Percentiles rank a stretch among this genome's conserved stretches.
phyloP scores from a whole-genome alignment of 352 stramenopile species.

The Blastocystis sp. region DNA sequence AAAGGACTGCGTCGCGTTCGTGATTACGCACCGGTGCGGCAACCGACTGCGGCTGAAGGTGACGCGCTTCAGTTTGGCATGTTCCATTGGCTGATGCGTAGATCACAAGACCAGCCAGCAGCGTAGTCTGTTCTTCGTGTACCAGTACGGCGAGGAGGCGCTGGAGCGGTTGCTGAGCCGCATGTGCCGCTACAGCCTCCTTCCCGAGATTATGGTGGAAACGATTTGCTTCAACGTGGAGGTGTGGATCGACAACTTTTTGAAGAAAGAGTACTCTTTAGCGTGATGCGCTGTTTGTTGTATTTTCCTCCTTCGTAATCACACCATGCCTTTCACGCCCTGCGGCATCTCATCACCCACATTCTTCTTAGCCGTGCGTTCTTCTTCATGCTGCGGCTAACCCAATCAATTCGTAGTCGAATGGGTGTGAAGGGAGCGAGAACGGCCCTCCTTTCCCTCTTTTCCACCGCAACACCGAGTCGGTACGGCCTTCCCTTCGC shows the following conservation, averaged over 20 bases:
- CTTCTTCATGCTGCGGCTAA: background rate
- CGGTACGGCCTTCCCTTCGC: conserved; percentile 69
- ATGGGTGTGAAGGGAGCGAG: background rate
- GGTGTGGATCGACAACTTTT: conserved; percentile 54
- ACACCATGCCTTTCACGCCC: too few relatives aligned
- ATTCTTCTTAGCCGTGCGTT: background rate
- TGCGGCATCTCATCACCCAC: too few relatives aligned
- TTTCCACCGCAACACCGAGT: background rate
- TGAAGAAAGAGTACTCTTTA: conserved; percentile 5
- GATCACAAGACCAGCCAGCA: background rate
- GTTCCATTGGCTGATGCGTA: background rate
- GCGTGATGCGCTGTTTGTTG: conserved; percentile 7
- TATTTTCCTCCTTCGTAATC: background rate
- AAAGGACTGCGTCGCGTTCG: background rate
- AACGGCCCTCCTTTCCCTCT: background rate
- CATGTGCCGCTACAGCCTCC: background rate
- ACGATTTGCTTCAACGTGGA: background rate
- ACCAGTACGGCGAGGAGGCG: conserved; percentile 26
- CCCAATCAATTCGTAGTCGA: background rate
- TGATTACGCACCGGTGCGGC: background rate
- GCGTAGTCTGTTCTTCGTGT: background rate
- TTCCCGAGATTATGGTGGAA: conserved; percentile 25
- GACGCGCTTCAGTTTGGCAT: background rate
- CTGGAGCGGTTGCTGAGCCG: background rate
- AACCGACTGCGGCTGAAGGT: background rate